Evolutionary conservation across 163 green algal genomes (phyloP), one percentile per base, ranked within the genome.

Genomic region (Coccomyxa subellipsoidea): DNA sequence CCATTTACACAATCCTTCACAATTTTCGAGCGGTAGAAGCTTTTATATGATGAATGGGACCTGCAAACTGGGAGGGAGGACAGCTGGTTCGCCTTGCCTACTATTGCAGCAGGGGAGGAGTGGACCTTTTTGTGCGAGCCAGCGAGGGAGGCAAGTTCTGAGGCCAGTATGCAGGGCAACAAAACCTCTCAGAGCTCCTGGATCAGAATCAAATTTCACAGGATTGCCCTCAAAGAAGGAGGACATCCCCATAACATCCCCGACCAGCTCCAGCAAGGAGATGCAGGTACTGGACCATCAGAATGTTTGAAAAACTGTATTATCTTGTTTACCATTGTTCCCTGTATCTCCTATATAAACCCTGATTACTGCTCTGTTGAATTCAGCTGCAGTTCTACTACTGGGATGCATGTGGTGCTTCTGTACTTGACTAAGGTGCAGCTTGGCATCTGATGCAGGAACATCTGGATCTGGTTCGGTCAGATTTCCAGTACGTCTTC

Each of bases 401-500:
- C 66, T 12, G 32, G 66, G 66, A 75, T 12, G 66, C 25, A 75
- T 15, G 66, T 35, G 25, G 25, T 75, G 18, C 27, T 12, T 35
- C 12, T 29, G 47, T 18, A n/a, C n/a, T n/a, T n/a, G n/a, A n/a
- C n/a, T n/a, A n/a, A n/a, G n/a, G n/a, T n/a, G n/a, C n/a, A n/a
- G n/a, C n/a, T n/a, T n/a, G n/a, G n/a, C 40, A 54, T 54, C 40
- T 54, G 10, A 59, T 59, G 47, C 54, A 86, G 82, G 78, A 86
- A 29, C 81, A 86, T 25, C 78, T 86, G 0, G 82, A 86, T 3
- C 35, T 83, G 34, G 71, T 72, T 34, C 77, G 81, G 35, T 53
- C 37, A 37, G 78, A 86, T 35, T 86, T 86, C 31, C 70, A 80
- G 47, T 70, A 73, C 7, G 78, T 83, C 0, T 78, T 83, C 69